Base-by-base conservation (phyloP, 192 early-diverging fungal species). In the Umbelopsis isabellina region DNA sequence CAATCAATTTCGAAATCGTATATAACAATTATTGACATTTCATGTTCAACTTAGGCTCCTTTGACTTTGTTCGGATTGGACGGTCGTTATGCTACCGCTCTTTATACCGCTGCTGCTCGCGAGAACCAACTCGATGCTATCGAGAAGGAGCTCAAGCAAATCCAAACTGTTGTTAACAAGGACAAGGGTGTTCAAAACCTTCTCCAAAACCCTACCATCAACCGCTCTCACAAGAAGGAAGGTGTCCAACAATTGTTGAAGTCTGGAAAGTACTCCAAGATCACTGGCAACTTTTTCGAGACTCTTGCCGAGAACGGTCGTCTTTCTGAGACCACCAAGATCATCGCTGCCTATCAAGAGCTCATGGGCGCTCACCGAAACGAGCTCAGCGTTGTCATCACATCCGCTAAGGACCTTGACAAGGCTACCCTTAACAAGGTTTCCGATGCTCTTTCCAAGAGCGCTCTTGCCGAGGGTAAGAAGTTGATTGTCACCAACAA, bases 51-150 rank as follows among this genome's bases (percentile, higher is more conserved):
- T 49, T 80, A 97, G 93, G 86, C 89, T 51, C 94, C 95, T 21
- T 65, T 94, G 37, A 84, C 88, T 50, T 86, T 99, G 58, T 90
- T 93, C 86, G 95, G 95, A 64, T 92, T 99, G 79, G 94, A 97
- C 48, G 97, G 97, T 75, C 93, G 95, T 75, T 99, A 99, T 81
- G 95, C 97, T 55, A 97, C 95, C 16, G 97, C 97, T 50, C 89
- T 99, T 66, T 99, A 91, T 88, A 84, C 92, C 64, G 97, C 97
- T 67, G 97, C 97, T 22, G 83, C 90, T 73, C 93, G 92, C 75
- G 85, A 90, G 85, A 87, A 91, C 72, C 79, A 76, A 15, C 90
- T 97, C 69, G 83, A 91, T 12, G 75, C 84, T 21, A 94, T 99
- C 44, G 95, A 99, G 80, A 69, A 80, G 65, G 97, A 99, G 58